These are phyloP conservation scores for Coprinopsis strossmayeri DNA, from an alignment of 768 basidiomycete species.

Conservation along the genomic window DNA sequence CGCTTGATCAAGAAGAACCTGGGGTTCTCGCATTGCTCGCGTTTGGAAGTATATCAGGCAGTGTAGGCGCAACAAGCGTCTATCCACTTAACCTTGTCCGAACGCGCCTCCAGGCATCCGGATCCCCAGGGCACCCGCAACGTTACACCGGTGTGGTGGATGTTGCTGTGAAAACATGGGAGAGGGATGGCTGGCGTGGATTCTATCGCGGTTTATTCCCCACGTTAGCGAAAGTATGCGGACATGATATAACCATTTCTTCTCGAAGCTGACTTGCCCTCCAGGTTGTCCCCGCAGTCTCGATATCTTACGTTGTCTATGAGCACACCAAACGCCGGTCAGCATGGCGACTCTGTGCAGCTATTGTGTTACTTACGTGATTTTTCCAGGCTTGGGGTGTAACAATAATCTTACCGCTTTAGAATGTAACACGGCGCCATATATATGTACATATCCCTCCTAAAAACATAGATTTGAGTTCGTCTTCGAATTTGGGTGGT, in stretches of 20 bases:
- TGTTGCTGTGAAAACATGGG: conserved; percentile 73
- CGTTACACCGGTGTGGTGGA: conserved; percentile 85
- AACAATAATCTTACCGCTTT: conserved; percentile 16
- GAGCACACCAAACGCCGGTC: conserved; percentile 80
- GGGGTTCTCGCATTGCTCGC: conserved; percentile 81
- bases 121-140: conserved; percentile 92
- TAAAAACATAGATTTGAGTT: too few species aligned
- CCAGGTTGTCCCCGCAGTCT: conserved; percentile 92
- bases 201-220: conserved; percentile 92
- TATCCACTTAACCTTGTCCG: conserved; percentile 91
- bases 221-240: conserved; percentile 78
- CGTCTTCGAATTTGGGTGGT: not conserved
- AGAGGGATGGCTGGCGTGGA: conserved; percentile 85
- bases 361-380: conserved; percentile 1
- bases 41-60: conserved; percentile 90
- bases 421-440: conserved; percentile 11
- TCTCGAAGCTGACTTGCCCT: conserved; percentile 8
- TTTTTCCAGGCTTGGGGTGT: conserved; percentile 53
- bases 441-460: conserved; percentile 7
- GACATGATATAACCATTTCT: not conserved
- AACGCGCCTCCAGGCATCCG: conserved; percentile 93
- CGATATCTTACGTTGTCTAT: conserved; percentile 94
- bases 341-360: conserved; percentile 14
- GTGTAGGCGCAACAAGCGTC: conserved; percentile 88
- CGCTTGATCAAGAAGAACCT: conserved; percentile 85